These are phyloP conservation scores for Imleria badia DNA, from an alignment of 768 basidiomycete genomes.

Conservation along the genomic window DNA sequence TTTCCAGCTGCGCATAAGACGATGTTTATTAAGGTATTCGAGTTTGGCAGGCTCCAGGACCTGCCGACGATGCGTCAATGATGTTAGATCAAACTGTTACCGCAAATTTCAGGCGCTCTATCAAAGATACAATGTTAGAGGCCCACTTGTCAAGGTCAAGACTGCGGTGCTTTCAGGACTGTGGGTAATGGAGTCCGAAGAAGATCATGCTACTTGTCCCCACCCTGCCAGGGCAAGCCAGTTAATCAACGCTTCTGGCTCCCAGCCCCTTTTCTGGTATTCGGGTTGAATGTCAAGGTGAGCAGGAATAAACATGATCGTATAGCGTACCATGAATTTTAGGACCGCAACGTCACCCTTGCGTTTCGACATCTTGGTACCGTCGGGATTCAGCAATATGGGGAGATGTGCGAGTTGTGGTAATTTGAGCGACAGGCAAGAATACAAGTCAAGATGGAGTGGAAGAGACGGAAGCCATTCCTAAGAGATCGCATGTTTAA, in stretches of 20 bases:
- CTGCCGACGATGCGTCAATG: conserved; percentile 78
- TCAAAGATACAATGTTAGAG: not conserved
- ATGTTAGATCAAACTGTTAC: conserved; percentile 73
- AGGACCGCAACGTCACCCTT: conserved; percentile 85
- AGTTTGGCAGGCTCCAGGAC: conserved; percentile 78
- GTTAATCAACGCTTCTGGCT: conserved; percentile 84
- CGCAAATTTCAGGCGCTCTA: not conserved
- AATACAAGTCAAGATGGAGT: conserved; percentile 87
- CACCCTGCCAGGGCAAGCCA: conserved; percentile 96
- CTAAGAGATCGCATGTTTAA: conserved; percentile 51
- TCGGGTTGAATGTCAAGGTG: not conserved
- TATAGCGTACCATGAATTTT: conserved; percentile 71
- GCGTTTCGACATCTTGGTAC: conserved; percentile 93
- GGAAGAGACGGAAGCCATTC: conserved; percentile 97
- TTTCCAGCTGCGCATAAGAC: conserved; percentile 60
- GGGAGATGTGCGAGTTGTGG: conserved; percentile 93
- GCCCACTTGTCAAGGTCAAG: conserved; percentile 57
- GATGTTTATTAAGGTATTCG: conserved; percentile 85
- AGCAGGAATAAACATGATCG: not conserved
- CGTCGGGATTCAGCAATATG: conserved; percentile 84
- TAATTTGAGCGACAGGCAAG: conserved; percentile 63
- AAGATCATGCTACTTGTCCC: conserved; percentile 55
- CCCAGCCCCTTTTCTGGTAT: conserved; percentile 79
- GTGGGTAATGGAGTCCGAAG: conserved; percentile 29
- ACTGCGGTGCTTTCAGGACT: conserved; percentile 67